Base-by-base conservation (phyloP, 2,329 filamentous ascomycete species). In the Trichoderma afroharzianum region DNA sequence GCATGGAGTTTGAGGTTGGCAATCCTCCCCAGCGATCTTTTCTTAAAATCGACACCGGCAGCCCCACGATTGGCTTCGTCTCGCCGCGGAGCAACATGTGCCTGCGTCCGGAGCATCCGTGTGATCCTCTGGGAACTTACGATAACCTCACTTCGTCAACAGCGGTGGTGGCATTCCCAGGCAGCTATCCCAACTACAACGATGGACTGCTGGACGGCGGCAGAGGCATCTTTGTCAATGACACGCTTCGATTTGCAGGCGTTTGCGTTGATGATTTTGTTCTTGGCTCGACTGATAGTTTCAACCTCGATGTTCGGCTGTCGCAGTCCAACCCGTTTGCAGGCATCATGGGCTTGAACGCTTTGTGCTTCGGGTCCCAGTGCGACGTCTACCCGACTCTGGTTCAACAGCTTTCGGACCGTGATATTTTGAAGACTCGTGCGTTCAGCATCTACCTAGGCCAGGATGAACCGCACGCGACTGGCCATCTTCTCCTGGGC, bases 391-490 rank as follows among this genome's bases (percentile, higher is more conserved):
- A 66, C 18, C 63, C 47, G n/a, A 66, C 28, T 36, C 26, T 66
- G 43, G 63, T 66, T 15, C 63, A 66, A n/a, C 64, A 68, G 15
- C 64, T 68, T 43, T 32, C 53, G 18, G 64, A 68, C 30, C 47
- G 64, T 5, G 50, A 30, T 6, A 58, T 68, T 32, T 9, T 68
- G 24, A 68, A 58, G 24, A 68, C 64, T 28, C 64, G 64, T 30
- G 64, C 64, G 11, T 68, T 68, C 6, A 68, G 64, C 50, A 58
- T 68, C 30, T 68, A 58, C 21, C 18, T 68, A 6, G 64, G 50
- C 15, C 50, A 24, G n/a, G 64, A 68, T 14, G 53, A 68, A 3
- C 53, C 64, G 7, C 15, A 43, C 33, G 64, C 64, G 3, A 15
- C 26, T 26, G 64, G 64, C 53, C 47, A 68, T 68, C 32, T 68